Conservation (phyloP, 2,329 filamentous ascomycete genomes). For the Mollisiaceae sp. region DNA sequence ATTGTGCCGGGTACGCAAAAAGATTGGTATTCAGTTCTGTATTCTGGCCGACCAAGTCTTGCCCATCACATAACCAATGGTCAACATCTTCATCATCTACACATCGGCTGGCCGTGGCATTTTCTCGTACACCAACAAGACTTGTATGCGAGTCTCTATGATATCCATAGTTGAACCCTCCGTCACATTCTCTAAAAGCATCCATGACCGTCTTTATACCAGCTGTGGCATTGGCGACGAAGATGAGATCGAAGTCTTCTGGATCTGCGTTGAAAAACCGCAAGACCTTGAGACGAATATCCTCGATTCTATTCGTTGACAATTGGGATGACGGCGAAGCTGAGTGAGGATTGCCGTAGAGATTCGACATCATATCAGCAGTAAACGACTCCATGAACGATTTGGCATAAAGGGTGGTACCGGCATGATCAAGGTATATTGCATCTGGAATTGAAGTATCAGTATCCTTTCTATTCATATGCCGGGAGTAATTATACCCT, state of each 20-base stretch:
- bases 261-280: slow-evolving; percentile 83
- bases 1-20: slow-evolving; percentile 89
- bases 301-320: slow-evolving; percentile 75
- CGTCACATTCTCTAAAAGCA: slow-evolving; percentile 68
- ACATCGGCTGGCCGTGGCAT: slow-evolving; percentile 68
- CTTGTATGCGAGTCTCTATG: slow-evolving; percentile 88
- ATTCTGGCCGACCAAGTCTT: slow-evolving; percentile 41
- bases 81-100: slow-evolving; percentile 69
- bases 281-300: slow-evolving; percentile 72
- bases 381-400: slow-evolving; percentile 79
- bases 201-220: slow-evolving; percentile 88
- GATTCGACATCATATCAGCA: slow-evolving; percentile 71
- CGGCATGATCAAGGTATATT: slow-evolving; percentile 88
- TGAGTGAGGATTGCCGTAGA: slow-evolving; percentile 94
- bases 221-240: slow-evolving; percentile 91
- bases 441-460: slow-evolving; percentile 30
- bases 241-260: slow-evolving; percentile 82
- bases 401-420: slow-evolving; percentile 83
- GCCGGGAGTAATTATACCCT: slow-evolving; percentile 52
- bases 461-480: slow-evolving; percentile 4
- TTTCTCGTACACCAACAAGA: slow-evolving; percentile 78
- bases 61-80: slow-evolving; percentile 61
- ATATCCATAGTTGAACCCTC: slow-evolving; percentile 83
- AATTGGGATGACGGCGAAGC: slow-evolving; percentile 80
- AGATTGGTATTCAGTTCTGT: slow-evolving; percentile 47